Percentiles rank a stretch among this genome's conserved stretches.
These are phyloP conservation scores for Podila verticillata DNA, from an alignment of 192 early-diverging fungal genomes.

Conservation along the genomic window DNA sequence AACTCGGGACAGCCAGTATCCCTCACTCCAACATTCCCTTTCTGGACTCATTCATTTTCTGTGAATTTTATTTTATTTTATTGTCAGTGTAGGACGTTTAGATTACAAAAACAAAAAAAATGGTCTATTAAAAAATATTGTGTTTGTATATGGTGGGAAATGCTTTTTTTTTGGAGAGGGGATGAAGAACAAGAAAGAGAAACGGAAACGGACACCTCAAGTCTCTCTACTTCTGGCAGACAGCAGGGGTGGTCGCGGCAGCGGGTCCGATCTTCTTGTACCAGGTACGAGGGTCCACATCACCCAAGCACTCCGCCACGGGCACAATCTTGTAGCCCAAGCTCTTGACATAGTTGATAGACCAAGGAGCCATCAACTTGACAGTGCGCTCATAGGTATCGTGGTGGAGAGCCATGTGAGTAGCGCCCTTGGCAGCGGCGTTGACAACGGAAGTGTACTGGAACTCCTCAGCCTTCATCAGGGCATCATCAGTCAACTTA, in stretches of 20 bases:
- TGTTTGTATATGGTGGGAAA: too few species aligned
- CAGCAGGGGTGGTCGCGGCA: conserved; percentile 27
- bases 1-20: too few species aligned
- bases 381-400: conserved; percentile 42
- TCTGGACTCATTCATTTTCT: too few species aligned
- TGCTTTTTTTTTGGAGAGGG: too few species aligned
- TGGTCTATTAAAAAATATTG: too few species aligned
- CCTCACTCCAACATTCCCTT: too few species aligned
- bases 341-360: conserved; percentile 37
- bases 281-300: conserved; percentile 43
- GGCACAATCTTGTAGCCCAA: conserved; percentile 49
- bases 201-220: too few species aligned
- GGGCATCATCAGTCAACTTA: conserved; percentile 24
- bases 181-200: too few species aligned
- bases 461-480: conserved; percentile 20
- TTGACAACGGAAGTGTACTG: conserved; percentile 28
- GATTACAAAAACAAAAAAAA: too few species aligned
- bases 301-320: conserved; percentile 41
- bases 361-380: conserved; percentile 32
- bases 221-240: conserved; percentile 30
- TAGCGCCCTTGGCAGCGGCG: conserved; percentile 13
- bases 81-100: too few species aligned
- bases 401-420: conserved; percentile 39
- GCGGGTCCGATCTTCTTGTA: conserved; percentile 33
- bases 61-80: too few species aligned